These are phyloP conservation scores for Ligustrum vulgare DNA, from an alignment of 257 asterid species.

Conservation along the genomic window DNA sequence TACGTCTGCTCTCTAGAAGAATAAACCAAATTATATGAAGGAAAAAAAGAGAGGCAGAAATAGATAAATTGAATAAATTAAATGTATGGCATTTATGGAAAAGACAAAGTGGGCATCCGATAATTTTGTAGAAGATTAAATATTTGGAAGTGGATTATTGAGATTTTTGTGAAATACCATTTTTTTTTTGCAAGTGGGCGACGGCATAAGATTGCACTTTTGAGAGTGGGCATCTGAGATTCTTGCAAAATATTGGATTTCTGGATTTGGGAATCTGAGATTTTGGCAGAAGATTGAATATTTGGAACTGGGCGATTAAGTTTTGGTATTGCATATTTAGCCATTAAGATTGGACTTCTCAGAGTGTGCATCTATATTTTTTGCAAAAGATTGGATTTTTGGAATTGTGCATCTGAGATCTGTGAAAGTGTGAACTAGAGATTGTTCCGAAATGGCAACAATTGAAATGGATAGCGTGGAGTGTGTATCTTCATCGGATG, in stretches of 20 bases:
- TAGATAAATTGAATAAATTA: not conserved
- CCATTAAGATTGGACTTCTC: not conserved
- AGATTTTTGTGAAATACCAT: too few species aligned
- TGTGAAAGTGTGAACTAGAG: not conserved
- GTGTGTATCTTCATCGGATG: slow-evolving; percentile 69
- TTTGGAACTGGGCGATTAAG: not conserved
- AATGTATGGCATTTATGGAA: too few species aligned
- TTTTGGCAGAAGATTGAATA: slow-evolving; percentile 1
- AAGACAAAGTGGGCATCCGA: too few species aligned
- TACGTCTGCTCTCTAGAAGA: slow-evolving; percentile 1
- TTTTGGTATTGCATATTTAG: too few species aligned
- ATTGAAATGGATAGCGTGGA: slow-evolving; percentile 75
- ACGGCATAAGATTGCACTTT: not conserved
- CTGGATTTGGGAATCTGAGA: not conserved
- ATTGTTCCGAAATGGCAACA: slow-evolving; percentile 28
- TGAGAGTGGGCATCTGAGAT: slow-evolving; percentile 7
- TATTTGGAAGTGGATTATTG: too few species aligned
- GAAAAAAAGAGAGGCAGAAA: not conserved
- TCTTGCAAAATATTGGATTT: not conserved
- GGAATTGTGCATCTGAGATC: slow-evolving; percentile 16
- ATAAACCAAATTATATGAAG: slow-evolving; percentile 26
- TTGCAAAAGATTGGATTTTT: slow-evolving; percentile 14
- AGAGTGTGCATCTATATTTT: not conserved
- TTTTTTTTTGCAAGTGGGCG: too few species aligned
- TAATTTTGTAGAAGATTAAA: too few species aligned